A percentile compares a stretch with the other conserved stretches of the same genome.
Evolutionary conservation across 805 yeast genomes (phyloP).

Genomic region (Metschnikowia matae): DNA sequence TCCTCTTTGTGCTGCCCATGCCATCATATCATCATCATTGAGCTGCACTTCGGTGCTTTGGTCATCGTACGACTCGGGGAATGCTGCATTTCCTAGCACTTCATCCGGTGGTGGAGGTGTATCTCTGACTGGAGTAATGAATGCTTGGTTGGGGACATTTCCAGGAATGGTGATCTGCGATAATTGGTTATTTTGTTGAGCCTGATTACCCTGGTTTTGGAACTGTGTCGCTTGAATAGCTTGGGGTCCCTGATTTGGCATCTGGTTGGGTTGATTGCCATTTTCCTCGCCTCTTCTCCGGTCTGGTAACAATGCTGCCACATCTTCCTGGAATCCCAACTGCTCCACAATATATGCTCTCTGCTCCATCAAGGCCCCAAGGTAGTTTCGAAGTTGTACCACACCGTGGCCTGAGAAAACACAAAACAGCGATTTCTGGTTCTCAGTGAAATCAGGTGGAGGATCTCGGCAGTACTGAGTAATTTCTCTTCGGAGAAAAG

Average conservation of each 20-base stretch:
- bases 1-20: conserved; percentile 27
- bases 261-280: neutral
- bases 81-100: conserved; percentile 12
- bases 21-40: conserved; percentile 15
- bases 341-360: conserved; percentile 18
- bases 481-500: conserved; percentile 83
- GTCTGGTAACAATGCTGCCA: conserved; percentile 5
- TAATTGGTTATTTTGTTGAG: no score
- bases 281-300: conserved; percentile 1
- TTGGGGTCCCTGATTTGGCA: neutral
- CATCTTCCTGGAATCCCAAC: conserved; percentile 13
- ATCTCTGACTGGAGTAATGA: conserved; percentile 2
- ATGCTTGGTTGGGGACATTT: neutral
- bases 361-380: conserved; percentile 36
- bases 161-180: neutral
- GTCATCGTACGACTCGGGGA: conserved; percentile 1
- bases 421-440: conserved; percentile 82
- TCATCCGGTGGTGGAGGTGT: conserved; percentile 12
- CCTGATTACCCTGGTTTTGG: no score
- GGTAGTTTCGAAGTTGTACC: conserved; percentile 62
- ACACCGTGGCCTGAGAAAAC: conserved; percentile 94
- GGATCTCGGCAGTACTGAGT: conserved; percentile 87
- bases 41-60: neutral
- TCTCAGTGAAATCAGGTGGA: conserved; percentile 85
- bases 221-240: neutral